A percentile compares a stretch with the other conserved stretches of the same genome.
phyloP scores from a whole-genome alignment of 176 grass and related monocot species.

The Zoysia japonica region DNA sequence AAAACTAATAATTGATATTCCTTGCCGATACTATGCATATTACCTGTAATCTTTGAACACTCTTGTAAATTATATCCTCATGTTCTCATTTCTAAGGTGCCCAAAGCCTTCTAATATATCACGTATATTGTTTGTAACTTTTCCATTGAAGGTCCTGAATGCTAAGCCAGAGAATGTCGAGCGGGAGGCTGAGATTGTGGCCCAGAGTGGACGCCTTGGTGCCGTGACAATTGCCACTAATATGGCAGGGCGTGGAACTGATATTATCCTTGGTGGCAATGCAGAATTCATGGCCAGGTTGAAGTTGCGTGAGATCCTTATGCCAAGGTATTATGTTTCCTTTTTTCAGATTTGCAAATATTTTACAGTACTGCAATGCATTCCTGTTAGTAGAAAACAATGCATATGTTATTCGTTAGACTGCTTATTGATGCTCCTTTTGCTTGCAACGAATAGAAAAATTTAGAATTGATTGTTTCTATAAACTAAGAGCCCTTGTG shows the following conservation, averaged over 20 bases:
- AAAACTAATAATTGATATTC: neutral
- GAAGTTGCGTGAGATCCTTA: slow-evolving; percentile 89
- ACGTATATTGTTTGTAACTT: slow-evolving; percentile 2
- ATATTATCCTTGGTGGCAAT: slow-evolving; percentile 98
- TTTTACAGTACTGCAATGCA: neutral
- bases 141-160: slow-evolving; percentile 81
- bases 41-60: neutral
- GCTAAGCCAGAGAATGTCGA: slow-evolving; percentile 98
- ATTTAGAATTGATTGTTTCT: neutral
- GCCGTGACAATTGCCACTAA: slow-evolving; percentile 97
- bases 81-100: slow-evolving; percentile 21
- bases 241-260: slow-evolving; percentile 96
- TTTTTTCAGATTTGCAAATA: slow-evolving; percentile 26
- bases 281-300: slow-evolving; percentile 97
- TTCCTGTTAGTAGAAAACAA: neutral
- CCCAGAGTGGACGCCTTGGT: slow-evolving; percentile 92
- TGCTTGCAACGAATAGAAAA: slow-evolving; percentile 11
- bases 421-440: slow-evolving; percentile 3
- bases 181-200: slow-evolving; percentile 97
- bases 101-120: slow-evolving; percentile 3
- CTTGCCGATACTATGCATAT: neutral
- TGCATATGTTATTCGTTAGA: neutral
- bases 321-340: slow-evolving; percentile 75
- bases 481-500: neutral
- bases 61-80: neutral